A percentile compares a stretch with the other conserved stretches of the same genome.
Evolutionary conservation across 371 early-diverging fungal genomes (phyloP).

Genomic region (Mortierella sp.): DNA sequence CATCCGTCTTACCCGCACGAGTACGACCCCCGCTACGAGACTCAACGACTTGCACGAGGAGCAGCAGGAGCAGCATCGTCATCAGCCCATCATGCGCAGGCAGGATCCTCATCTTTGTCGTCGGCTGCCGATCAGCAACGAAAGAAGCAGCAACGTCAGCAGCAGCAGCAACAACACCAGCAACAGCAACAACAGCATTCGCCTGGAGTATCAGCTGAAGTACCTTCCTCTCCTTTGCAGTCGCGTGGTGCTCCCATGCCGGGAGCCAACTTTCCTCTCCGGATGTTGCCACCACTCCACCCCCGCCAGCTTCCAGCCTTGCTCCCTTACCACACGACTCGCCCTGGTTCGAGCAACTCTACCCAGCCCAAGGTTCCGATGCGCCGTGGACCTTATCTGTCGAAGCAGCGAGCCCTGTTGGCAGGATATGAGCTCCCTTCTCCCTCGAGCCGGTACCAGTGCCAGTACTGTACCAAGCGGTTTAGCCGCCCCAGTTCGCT

Average conservation of each 20-base stretch:
- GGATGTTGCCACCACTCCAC: neutral
- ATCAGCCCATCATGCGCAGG: constrained; percentile 6
- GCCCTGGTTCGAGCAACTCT: neutral
- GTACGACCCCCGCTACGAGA: neutral
- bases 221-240: neutral
- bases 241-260: too few species aligned
- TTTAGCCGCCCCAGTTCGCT: constrained; percentile 86
- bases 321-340: constrained; percentile 1
- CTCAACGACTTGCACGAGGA: constrained; percentile 11
- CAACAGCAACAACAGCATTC: neutral
- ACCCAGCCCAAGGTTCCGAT: constrained; percentile 21
- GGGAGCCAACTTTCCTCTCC: neutral
- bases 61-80: constrained; percentile 12
- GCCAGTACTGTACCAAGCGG: constrained; percentile 74
- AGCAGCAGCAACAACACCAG: neutral
- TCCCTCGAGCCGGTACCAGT: constrained; percentile 69
- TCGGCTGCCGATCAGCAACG: too few species aligned
- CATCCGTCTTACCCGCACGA: neutral
- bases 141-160: neutral
- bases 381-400: constrained; percentile 45
- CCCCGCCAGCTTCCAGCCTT: constrained; percentile 4
- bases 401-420: constrained; percentile 33
- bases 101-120: neutral
- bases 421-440: constrained; percentile 45
- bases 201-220: neutral